Evolutionary conservation across 352 stramenopile genomes (phyloP).

Genomic region (Globisporangium heterothallicum): DNA sequence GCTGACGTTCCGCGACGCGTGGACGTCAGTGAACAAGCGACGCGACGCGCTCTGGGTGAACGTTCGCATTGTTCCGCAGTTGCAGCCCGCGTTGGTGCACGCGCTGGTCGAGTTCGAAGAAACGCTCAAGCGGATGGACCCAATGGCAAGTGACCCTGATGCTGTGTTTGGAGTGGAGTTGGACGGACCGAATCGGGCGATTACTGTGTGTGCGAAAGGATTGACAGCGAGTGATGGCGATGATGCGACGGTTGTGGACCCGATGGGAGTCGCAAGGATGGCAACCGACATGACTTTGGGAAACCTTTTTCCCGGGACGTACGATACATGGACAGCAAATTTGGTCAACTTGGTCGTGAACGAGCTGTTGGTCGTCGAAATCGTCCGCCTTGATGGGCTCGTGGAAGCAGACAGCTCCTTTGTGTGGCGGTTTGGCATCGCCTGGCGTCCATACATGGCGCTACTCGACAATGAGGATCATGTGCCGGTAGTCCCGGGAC

Average conservation of each 20-base stretch:
- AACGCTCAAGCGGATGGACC: background rate
- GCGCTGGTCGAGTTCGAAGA: background rate
- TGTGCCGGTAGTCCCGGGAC: conserved; percentile 7
- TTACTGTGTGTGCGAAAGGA: background rate
- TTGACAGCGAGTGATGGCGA: conserved; percentile 5
- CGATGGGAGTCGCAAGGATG: background rate
- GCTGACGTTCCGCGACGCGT: conserved; percentile 13
- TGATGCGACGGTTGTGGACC: background rate
- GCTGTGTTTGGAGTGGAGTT: conserved; percentile 1
- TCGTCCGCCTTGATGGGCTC: conserved; percentile 12
- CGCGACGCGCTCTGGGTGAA: conserved; percentile 10
- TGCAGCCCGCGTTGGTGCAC: background rate
- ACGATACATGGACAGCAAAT: conserved; percentile 11
- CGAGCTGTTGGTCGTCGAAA: conserved; percentile 31
- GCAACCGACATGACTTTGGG: conserved; percentile 9
- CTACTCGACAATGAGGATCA: conserved; percentile 6
- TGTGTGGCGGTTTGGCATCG: conserved; percentile 26
- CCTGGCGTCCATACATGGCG: conserved; percentile 29
- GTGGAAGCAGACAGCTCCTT: background rate
- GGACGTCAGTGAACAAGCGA: conserved; percentile 6
- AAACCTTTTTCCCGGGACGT: conserved; percentile 22
- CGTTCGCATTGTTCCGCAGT: background rate
- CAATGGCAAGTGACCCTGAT: no score
- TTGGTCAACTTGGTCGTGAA: conserved; percentile 19
- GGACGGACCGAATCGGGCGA: background rate